phyloP scores from a whole-genome alignment of 768 basidiomycete species.

The Boletus pseudo-olivaceus region DNA sequence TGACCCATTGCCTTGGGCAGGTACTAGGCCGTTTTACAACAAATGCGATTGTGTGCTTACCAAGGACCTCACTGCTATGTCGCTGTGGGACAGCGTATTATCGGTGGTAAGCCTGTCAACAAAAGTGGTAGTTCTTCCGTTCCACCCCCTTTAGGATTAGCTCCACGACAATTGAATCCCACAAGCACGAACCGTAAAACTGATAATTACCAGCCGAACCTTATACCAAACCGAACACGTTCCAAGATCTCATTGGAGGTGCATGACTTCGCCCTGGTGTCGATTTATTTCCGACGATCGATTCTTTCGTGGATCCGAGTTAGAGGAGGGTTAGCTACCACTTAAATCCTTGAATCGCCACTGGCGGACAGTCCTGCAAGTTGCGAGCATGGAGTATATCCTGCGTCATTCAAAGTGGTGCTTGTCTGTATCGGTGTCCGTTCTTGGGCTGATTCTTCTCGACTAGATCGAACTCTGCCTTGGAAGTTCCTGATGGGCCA shows the following conservation, averaged over 20 bases:
- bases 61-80: not conserved
- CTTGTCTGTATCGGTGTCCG: too few species aligned
- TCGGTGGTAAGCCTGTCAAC: not conserved
- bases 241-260: not conserved
- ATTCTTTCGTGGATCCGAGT: not conserved
- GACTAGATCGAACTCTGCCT: not conserved
- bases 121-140: constrained; percentile 3
- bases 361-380: not conserved
- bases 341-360: not conserved
- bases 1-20: not conserved
- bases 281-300: not conserved
- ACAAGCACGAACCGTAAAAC: not conserved
- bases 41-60: not conserved
- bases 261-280: not conserved
- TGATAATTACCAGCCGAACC: not conserved
- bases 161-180: constrained; percentile 1
- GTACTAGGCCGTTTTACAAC: not conserved
- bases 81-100: not conserved
- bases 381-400: constrained; percentile 1
- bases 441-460: not conserved
- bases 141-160: constrained; percentile 3
- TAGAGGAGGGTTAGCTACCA: not conserved
- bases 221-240: not conserved
- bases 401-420: constrained; percentile 3
- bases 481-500: not conserved